A percentile compares a stretch with the other conserved stretches of the same genome.
phyloP scores from a whole-genome alignment of 2,329 filamentous ascomycete species.

The Cytospora schulzeri region DNA sequence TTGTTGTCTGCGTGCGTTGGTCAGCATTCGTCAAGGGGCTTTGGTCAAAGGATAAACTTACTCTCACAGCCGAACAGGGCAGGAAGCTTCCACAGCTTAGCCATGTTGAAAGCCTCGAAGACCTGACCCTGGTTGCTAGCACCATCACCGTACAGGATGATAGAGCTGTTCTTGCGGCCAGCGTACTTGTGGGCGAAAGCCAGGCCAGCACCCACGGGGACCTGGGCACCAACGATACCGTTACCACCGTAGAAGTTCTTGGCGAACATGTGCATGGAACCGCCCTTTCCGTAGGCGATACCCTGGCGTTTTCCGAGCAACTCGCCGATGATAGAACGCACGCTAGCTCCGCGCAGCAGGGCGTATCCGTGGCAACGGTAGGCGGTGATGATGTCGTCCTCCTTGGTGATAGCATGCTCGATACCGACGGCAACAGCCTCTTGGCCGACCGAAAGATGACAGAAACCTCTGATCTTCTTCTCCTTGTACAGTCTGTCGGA shows the following conservation, averaged over 20 bases:
- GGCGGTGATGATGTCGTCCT: constrained; percentile 94
- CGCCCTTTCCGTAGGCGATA: constrained; percentile 98
- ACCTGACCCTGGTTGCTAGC: constrained; percentile 99
- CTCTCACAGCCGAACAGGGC: constrained; percentile 98
- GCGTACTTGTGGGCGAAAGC: constrained; percentile 97
- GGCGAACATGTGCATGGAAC: constrained; percentile 99
- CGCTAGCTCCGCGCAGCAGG: constrained; percentile 88
- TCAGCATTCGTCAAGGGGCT: not conserved
- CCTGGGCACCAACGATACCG: constrained; percentile 98
- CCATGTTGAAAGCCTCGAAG: constrained; percentile 99
- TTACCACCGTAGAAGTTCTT: constrained; percentile 98
- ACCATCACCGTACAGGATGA: constrained; percentile 96
- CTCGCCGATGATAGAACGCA: constrained; percentile 94
- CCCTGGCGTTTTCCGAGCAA: constrained; percentile 92
- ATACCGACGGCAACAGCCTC: constrained; percentile 97
- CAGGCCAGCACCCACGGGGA: constrained; percentile 93
- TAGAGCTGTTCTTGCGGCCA: constrained; percentile 79
- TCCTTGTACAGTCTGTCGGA: constrained; percentile 99
- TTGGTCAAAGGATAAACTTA: constrained; percentile 52
- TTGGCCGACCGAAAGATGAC: constrained; percentile 95
- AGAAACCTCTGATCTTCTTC: constrained; percentile 99
- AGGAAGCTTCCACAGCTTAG: constrained; percentile 96
- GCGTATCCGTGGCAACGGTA: constrained; percentile 99
- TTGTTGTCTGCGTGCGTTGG: constrained; percentile 80
- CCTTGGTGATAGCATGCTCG: constrained; percentile 88